Conservation (phyloP, 2,329 filamentous ascomycete species). For the Penicillium janthinellum region DNA sequence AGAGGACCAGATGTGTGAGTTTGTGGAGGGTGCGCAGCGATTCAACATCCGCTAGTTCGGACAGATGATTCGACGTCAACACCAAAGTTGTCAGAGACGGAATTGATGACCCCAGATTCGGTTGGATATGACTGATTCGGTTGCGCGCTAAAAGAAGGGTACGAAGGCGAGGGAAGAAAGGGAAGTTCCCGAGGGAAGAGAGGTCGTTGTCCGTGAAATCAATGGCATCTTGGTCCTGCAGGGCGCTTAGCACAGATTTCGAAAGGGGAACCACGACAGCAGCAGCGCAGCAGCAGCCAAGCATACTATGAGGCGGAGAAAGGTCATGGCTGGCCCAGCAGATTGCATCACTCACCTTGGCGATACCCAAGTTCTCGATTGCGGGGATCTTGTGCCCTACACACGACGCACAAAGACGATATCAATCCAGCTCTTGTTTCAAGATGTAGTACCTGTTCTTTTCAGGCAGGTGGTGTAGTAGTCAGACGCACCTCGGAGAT, state of each 20-base stretch:
- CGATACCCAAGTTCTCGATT: constrained; percentile 96
- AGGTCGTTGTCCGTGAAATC: constrained; percentile 99
- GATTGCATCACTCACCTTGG: constrained; percentile 66
- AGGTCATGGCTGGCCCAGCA: background rate
- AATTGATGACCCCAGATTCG: constrained; percentile 70
- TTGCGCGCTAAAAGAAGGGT: constrained; percentile 90
- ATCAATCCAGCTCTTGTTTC: constrained; percentile 75
- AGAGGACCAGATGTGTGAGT: constrained; percentile 76
- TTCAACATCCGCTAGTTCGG: constrained; percentile 85
- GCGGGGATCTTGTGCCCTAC: constrained; percentile 96
- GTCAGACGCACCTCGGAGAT: constrained; percentile 88
- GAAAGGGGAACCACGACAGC: background rate
- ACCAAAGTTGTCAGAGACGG: constrained; percentile 82
- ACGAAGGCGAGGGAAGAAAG: constrained; percentile 81
- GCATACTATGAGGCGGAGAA: constrained; percentile 6
- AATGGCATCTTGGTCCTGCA: constrained; percentile 91
- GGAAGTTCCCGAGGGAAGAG: constrained; percentile 85
- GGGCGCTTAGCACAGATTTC: constrained; percentile 10
- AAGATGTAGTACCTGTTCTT: constrained; percentile 83
- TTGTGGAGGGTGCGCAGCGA: constrained; percentile 68
- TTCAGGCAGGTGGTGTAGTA: constrained; percentile 55
- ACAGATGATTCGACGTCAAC: constrained; percentile 78
- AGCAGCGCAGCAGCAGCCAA: background rate
- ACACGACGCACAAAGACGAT: constrained; percentile 59
- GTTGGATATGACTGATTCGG: constrained; percentile 79